Base-by-base conservation (phyloP, 2,329 filamentous ascomycete genomes). In the Alternaria arborescens region DNA sequence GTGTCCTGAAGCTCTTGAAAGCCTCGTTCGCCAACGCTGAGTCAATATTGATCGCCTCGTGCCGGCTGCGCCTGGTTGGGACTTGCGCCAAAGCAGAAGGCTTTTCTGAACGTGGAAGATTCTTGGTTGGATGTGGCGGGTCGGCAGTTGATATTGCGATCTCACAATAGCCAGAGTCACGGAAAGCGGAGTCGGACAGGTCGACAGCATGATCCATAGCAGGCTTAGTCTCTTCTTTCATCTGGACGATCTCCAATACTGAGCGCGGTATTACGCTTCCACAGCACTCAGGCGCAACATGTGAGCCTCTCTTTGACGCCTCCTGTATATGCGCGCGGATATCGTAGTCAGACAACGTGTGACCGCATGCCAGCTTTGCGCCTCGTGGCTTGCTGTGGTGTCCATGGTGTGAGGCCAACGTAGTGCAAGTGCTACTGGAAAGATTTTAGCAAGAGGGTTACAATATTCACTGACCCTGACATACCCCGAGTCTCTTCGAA, bases 281-380 rank as follows among this genome's bases (percentile, higher is more conserved):
- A 62, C 81, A 82, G 61, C 80, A 82, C 55, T 69, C 76, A 0
- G 81, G 81, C 10, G 75, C 67, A 8, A 66, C 52, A 12, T 69
- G 68, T 44, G 71, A 66, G 50, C 74, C 76, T n/a, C 58, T 68
- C 18, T 70, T 63, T 34, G 74, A 61, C 26, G 78, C 76, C 30
- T 78, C 73, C 52, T 78, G 74, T 52, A 82, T 75, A 30, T 76
- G 73, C 30, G 71, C 62, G 32, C 70, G 64, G 32, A 75, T 67
- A 6, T 66, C 72, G 32, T 64, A 65, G 34, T 71, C 65, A 38
- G 73, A 75, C 12, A 74, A 65, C 6, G 68, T 65, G 52, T 77
- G 75, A 24, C 76, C 73, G 59, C 75, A 77, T 40, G 69, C 71
- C 16, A 77, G 65, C 41, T 69, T 73, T 8, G 68, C 65, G 18